phyloP scores from a whole-genome alignment of 805 yeast genomes.

The Lipomyces spencermartinsiae region DNA sequence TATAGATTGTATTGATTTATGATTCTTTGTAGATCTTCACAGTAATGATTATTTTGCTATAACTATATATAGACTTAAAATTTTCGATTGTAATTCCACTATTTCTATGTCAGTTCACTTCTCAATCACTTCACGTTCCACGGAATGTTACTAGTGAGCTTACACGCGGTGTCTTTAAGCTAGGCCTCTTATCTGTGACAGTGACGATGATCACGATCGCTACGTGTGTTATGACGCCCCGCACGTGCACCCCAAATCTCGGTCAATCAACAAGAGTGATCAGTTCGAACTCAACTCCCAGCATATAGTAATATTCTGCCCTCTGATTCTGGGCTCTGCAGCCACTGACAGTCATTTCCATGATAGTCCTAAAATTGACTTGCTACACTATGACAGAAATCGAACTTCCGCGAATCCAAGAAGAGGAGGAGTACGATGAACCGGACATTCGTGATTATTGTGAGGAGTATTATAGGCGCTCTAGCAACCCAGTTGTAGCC shows the following conservation, averaged over 20 bases:
- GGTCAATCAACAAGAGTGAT: background rate
- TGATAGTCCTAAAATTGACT: background rate
- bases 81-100: too few relatives aligned
- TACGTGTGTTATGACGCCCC: background rate
- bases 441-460: background rate
- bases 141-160: background rate
- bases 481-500: background rate
- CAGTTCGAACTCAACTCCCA: background rate
- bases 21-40: background rate
- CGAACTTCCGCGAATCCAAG: background rate
- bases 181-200: background rate
- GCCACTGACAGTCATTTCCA: background rate
- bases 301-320: background rate
- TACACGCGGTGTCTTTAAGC: background rate
- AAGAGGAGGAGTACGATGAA: slow-evolving; percentile 1
- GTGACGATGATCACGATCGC: background rate
- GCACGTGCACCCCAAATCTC: background rate
- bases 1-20: background rate
- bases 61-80: background rate
- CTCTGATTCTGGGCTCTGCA: background rate
- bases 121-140: background rate
- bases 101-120: background rate
- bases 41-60: background rate
- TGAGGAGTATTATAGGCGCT: background rate
- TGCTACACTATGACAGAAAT: background rate